Percentiles rank a stretch among this genome's conserved stretches.
These are phyloP conservation scores for Anastatica hierochuntica DNA, from an alignment of 345 rosid species.

Conservation along the genomic window DNA sequence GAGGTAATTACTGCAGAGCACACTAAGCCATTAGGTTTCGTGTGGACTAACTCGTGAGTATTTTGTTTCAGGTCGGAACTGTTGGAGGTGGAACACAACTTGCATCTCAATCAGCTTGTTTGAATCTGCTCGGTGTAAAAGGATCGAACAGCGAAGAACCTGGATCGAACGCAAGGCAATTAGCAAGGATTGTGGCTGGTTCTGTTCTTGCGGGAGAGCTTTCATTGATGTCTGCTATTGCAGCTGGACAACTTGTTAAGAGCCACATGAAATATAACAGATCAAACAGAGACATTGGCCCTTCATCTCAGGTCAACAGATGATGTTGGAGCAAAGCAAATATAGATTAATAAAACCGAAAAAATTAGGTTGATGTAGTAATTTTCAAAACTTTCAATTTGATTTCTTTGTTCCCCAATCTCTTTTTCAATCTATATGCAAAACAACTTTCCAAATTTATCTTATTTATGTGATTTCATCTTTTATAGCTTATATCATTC, in stretches of 20 bases:
- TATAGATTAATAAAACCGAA: neutral
- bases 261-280: conserved; percentile 86
- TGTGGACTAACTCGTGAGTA: no score
- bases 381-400: no score
- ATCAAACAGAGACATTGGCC: conserved; percentile 40
- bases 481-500: no score
- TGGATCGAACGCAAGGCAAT: conserved; percentile 45
- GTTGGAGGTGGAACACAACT: conserved; percentile 83
- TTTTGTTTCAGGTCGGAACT: conserved; percentile 54
- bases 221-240: conserved; percentile 63
- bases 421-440: no score
- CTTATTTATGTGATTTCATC: no score
- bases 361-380: neutral
- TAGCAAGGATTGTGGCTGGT: conserved; percentile 61
- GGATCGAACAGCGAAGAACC: conserved; percentile 48
- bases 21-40: no score
- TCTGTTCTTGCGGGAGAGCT: conserved; percentile 80
- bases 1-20: conserved; percentile 33
- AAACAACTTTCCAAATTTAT: no score
- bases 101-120: conserved; percentile 72
- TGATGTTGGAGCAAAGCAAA: neutral
- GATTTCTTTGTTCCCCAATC: no score
- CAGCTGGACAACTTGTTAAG: conserved; percentile 66
- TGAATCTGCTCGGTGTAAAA: conserved; percentile 66
- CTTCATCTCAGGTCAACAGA: neutral